Conservation (phyloP, 2,329 filamentous ascomycete genomes). For the Colletotrichum noveboracense region DNA sequence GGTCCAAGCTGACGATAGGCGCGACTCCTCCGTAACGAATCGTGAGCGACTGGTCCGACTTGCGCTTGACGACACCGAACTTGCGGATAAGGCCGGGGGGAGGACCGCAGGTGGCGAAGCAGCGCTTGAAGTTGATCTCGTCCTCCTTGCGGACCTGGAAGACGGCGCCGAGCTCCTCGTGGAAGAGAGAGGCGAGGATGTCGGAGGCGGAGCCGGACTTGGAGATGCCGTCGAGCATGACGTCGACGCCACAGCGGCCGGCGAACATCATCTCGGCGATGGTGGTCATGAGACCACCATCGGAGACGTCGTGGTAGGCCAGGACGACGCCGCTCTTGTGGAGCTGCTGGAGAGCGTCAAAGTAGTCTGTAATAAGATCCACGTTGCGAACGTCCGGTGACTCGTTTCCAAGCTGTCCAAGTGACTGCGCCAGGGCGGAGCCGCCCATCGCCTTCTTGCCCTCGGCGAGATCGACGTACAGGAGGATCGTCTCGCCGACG, state of each 20-base stretch:
- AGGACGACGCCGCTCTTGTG: conserved; percentile 71
- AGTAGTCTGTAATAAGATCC: conserved; percentile 85
- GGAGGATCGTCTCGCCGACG: conserved; percentile 84
- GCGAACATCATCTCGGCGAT: conserved; percentile 98
- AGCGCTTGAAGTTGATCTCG: conserved; percentile 84
- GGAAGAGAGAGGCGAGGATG: conserved; percentile 84
- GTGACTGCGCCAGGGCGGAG: conserved; percentile 88
- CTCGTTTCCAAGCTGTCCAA: conserved; percentile 84
- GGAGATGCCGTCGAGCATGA: conserved; percentile 79
- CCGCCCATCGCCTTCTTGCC: conserved; percentile 86
- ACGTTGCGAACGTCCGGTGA: conserved; percentile 85
- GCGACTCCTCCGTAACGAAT: conserved; percentile 74
- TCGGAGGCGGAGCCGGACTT: conserved; percentile 66
- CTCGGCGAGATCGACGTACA: conserved; percentile 89
- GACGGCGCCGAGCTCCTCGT: conserved; percentile 92
- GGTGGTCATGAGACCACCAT: conserved; percentile 90
- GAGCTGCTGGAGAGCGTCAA: conserved; percentile 77
- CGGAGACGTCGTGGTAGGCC: conserved; percentile 93
- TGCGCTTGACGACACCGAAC: conserved; percentile 77
- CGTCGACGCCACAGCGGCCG: conserved; percentile 84
- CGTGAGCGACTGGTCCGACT: conserved; percentile 75
- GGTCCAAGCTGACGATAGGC: conserved; percentile 69
- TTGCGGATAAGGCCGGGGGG: conserved; percentile 82
- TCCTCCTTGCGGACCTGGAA: conserved; percentile 92
- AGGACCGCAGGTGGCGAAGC: conserved; percentile 89